Base-by-base conservation (phyloP, 73 alveolate genomes). In the Paramecium sexaurelia region DNA sequence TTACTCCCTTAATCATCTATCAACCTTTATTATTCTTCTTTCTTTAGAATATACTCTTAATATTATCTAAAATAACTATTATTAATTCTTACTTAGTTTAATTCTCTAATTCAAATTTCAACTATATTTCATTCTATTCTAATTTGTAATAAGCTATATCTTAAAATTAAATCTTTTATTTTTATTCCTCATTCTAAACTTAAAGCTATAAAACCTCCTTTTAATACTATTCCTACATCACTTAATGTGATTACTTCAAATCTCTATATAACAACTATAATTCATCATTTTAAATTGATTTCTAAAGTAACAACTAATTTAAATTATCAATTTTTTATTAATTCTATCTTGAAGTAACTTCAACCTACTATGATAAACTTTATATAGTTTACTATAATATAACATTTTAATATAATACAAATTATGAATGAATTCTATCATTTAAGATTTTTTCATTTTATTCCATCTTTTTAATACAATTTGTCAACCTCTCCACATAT, bases 281-380 rank as follows among this genome's bases (percentile, higher is more conserved):
- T 33, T 71, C 86, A 71, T 71, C 86, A 71, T 71, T 35, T 35
- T 71, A 35, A 32, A 71, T 35, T 27, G 57, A 71, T 71, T 71
- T 71, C 10, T 19, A 7, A 7, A 71, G 13, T n/a, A 71, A 36
- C 17, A 27, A 71, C 35, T 71, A 37, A 71, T 71, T 71, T 13
- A 71, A 37, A 35, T 29, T 27, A 71, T 71, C 86, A 11, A 71
- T 32, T 71, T 71, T 71, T 32, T 2, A 71, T 71, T 71, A 71
- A 71, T 32, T 35, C 17, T 29, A 35, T 71, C 86, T 71, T 9
- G 86, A 35, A 3, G 56, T 71, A 3, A 27, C 51, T 15, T 32
- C 86, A 5, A 71, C 56, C 15, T 71, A 35, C 4, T 11, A 32
- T 27, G 86, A 71, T 15, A 71, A 17, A 20, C 4, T n/a, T 37